Evolutionary conservation across 2,329 filamentous ascomycete genomes (phyloP).

Genomic region (Daldinia eschscholtzii): DNA sequence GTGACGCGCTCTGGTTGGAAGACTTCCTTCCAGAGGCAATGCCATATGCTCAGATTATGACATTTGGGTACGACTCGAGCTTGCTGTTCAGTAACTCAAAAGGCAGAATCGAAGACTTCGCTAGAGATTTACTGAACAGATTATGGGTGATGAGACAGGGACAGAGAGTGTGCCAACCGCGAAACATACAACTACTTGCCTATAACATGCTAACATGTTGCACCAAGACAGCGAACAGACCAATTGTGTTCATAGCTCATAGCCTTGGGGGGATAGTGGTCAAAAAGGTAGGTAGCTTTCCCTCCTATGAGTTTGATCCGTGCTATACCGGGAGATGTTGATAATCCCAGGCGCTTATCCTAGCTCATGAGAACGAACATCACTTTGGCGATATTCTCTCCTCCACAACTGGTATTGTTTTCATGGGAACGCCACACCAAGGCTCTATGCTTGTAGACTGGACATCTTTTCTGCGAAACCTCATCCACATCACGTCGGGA

Average conservation of each 20-base stretch:
- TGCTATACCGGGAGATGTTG: background rate
- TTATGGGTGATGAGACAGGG: slow-evolving; percentile 1
- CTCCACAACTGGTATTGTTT: background rate
- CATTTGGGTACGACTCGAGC: slow-evolving; percentile 5
- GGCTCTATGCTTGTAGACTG: slow-evolving; percentile 2
- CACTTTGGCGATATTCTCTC: slow-evolving; percentile 8
- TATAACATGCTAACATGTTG: background rate
- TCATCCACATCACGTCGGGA: slow-evolving; percentile 2
- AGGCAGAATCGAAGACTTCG: slow-evolving; percentile 1
- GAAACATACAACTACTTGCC: background rate
- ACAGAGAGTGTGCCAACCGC: background rate
- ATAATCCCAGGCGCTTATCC: background rate
- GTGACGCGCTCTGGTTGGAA: background rate
- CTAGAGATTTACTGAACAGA: slow-evolving; percentile 9
- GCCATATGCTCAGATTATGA: slow-evolving; percentile 1
- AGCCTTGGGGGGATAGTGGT: slow-evolving; percentile 8
- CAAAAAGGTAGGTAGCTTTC: background rate
- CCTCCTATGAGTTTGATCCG: background rate
- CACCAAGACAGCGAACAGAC: background rate
- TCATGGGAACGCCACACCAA: slow-evolving; percentile 12
- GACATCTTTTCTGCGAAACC: background rate
- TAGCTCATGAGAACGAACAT: slow-evolving; percentile 4
- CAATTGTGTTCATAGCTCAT: background rate
- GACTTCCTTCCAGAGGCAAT: slow-evolving; percentile 7
- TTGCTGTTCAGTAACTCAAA: slow-evolving; percentile 1